phyloP scores from a whole-genome alignment of 441 rosid species.

The Theobroma grandiflorum region DNA sequence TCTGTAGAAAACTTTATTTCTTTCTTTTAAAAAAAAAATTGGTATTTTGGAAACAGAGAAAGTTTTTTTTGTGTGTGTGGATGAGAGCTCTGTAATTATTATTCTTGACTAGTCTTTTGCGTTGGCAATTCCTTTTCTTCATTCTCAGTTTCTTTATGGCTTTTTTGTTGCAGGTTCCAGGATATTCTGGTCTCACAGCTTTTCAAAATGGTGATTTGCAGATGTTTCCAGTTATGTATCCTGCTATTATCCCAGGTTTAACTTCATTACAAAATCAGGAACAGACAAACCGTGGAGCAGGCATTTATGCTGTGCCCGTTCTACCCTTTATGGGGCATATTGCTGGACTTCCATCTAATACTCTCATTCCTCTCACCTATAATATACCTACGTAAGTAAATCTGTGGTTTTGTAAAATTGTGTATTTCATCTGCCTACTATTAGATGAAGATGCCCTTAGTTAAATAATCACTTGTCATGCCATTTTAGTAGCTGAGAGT shows the following conservation, averaged over 20 bases:
- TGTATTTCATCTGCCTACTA: neutral
- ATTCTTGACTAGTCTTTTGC: neutral
- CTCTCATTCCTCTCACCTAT: conserved; percentile 90
- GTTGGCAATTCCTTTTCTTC: neutral
- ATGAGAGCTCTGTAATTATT: neutral
- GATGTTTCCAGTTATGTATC: conserved; percentile 71
- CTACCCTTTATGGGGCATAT: conserved; percentile 62
- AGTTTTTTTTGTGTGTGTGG: neutral
- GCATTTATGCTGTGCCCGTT: conserved; percentile 86
- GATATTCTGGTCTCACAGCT: conserved; percentile 48
- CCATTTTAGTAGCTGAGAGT: neutral
- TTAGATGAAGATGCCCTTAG: neutral
- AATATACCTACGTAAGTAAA: conserved; percentile 82
- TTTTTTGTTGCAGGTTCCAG: conserved; percentile 50
- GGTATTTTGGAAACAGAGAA: neutral
- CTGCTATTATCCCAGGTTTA: conserved; percentile 54
- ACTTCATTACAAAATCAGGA: conserved; percentile 59
- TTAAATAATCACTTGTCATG: neutral
- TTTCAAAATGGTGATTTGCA: conserved; percentile 58
- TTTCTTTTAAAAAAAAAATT: neutral
- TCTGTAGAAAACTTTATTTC: neutral
- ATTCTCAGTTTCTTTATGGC: conserved; percentile 17
- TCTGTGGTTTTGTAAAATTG: neutral
- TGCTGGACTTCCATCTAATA: conserved; percentile 71
- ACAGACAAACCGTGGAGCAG: conserved; percentile 71